Conservation (phyloP, 164 flowering plant species). For the Chloranthus sessilifolius region DNA sequence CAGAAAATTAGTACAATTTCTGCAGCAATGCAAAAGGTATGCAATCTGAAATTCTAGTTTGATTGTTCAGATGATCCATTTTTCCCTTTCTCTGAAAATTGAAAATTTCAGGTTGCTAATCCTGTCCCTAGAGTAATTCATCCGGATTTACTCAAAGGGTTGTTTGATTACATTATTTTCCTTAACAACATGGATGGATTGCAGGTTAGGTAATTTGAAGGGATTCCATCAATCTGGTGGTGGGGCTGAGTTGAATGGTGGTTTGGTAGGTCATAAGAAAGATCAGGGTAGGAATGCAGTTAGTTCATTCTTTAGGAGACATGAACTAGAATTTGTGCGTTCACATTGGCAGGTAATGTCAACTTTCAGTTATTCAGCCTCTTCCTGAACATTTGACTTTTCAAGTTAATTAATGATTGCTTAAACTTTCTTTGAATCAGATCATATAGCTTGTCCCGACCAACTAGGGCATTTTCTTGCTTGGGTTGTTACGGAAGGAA, state of each 20-base stretch:
- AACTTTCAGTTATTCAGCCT: conserved; percentile 1
- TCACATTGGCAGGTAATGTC: conserved; percentile 84
- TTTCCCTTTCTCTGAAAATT: background rate
- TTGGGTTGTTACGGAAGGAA: conserved; percentile 86
- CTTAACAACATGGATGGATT: conserved; percentile 14
- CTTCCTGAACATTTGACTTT: conserved; percentile 2
- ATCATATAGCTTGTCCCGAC: conserved; percentile 77
- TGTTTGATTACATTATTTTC: background rate
- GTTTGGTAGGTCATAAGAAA: conserved; percentile 22
- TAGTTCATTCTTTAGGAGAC: conserved; percentile 67
- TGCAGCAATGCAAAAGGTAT: conserved; percentile 99
- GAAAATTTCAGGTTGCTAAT: conserved; percentile 63
- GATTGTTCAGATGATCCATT: background rate
- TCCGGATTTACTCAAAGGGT: conserved; percentile 89
- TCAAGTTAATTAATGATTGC: conserved; percentile 8
- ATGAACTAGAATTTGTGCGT: conserved; percentile 51
- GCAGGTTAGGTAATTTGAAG: conserved; percentile 48
- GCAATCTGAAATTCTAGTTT: conserved; percentile 5
- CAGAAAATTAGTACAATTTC: conserved; percentile 97
- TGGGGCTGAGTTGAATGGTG: conserved; percentile 20
- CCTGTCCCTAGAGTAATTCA: conserved; percentile 97
- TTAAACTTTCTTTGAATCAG: conserved; percentile 35
- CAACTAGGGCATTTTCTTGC: conserved; percentile 69
- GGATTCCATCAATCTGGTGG: conserved; percentile 24
- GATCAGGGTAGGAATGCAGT: conserved; percentile 50